phyloP scores from a whole-genome alignment of 2,329 filamentous ascomycete species.

The Ophiostoma novo-ulmi region DNA sequence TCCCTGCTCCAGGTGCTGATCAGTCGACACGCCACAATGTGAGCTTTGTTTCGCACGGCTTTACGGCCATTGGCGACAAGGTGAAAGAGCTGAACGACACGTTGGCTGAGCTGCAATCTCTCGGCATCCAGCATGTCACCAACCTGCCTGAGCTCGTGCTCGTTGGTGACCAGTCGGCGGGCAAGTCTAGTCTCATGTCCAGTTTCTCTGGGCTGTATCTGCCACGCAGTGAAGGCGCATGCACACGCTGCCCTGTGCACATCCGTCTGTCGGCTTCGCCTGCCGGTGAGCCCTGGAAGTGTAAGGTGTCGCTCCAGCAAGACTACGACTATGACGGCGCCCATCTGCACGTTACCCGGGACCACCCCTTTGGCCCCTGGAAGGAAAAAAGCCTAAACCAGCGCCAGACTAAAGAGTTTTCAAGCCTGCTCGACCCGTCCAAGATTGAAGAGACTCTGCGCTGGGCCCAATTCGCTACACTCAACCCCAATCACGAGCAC shows the following conservation, averaged over 20 bases:
- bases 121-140: constrained; percentile 67
- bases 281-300: constrained; percentile 52
- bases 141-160: constrained; percentile 74
- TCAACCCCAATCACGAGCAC: constrained; percentile 59
- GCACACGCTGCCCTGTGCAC: constrained; percentile 75
- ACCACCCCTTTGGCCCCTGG: constrained; percentile 63
- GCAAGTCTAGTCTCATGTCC: constrained; percentile 67
- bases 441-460: constrained; percentile 63
- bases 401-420: constrained; percentile 54
- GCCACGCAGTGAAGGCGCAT: constrained; percentile 65
- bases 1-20: constrained; percentile 6
- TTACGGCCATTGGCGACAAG: constrained; percentile 54
- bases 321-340: constrained; percentile 45
- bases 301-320: constrained; percentile 59
- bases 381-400: constrained; percentile 37
- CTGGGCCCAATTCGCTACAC: constrained; percentile 70
- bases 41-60: constrained; percentile 39
- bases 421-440: constrained; percentile 53
- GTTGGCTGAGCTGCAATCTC: constrained; percentile 61
- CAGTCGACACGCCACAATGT: constrained; percentile 22
- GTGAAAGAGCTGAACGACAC: constrained; percentile 62
- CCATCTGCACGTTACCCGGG: constrained; percentile 38
- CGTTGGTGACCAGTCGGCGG: constrained; percentile 78
- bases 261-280: constrained; percentile 61
- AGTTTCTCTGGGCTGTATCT: constrained; percentile 65